Evolutionary conservation across 2,329 filamentous ascomycete genomes (phyloP).

Genomic region (Myrmaecium sp.): DNA sequence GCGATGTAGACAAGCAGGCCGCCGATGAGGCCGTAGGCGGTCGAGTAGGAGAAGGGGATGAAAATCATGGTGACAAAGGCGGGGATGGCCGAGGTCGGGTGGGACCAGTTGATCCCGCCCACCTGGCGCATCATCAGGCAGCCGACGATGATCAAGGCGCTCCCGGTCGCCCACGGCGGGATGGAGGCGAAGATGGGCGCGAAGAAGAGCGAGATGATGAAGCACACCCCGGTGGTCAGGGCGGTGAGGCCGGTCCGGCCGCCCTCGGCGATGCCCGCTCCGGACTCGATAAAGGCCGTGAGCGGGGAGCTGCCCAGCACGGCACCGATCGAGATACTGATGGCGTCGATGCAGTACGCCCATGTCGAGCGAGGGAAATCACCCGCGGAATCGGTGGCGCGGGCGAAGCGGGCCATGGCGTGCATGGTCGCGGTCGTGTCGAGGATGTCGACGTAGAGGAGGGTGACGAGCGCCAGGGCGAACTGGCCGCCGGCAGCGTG

Average conservation of each 20-base stretch:
- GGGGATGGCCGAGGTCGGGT: constrained; percentile 67
- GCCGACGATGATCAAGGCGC: constrained; percentile 32
- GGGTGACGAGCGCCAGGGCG: constrained; percentile 68
- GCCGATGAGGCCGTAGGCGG: constrained; percentile 71
- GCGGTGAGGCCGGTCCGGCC: constrained; percentile 70
- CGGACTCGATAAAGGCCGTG: constrained; percentile 74
- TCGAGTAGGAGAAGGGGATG: constrained; percentile 82
- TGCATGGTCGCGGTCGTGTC: constrained; percentile 78
- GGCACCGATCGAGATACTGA: constrained; percentile 65
- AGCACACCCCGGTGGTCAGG: constrained; percentile 63
- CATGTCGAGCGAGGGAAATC: constrained; percentile 76
- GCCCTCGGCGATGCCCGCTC: constrained; percentile 75
- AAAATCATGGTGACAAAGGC: constrained; percentile 69
- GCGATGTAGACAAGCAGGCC: constrained; percentile 60
- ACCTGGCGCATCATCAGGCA: constrained; percentile 59
- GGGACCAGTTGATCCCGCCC: constrained; percentile 77
- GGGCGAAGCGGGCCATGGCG: constrained; percentile 73
- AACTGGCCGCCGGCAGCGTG: constrained; percentile 55
- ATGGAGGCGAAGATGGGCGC: constrained; percentile 82
- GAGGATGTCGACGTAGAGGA: constrained; percentile 82
- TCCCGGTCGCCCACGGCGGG: constrained; percentile 76
- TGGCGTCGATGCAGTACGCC: constrained; percentile 70
- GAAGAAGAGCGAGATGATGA: constrained; percentile 79
- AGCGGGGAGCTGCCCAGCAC: constrained; percentile 65
- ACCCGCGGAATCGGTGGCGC: constrained; percentile 63